These are phyloP conservation scores for Yamadazyma trypodendri DNA, from an alignment of 1,139 yeast genomes.

Conservation along the genomic window DNA sequence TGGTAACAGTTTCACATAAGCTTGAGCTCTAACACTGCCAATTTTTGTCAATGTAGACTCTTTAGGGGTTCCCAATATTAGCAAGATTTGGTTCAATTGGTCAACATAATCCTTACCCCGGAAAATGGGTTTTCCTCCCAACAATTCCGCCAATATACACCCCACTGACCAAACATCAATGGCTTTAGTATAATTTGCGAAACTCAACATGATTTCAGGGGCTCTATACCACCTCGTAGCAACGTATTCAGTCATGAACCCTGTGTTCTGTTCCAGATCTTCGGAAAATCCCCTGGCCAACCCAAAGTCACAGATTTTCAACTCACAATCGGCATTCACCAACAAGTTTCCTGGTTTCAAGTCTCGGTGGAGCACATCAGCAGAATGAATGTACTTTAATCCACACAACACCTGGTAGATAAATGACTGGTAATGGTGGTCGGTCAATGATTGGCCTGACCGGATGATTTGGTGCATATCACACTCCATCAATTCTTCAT, in stretches of 20 bases:
- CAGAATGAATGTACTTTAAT: constrained; percentile 82
- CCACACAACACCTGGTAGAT: constrained; percentile 93
- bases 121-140: constrained; percentile 90
- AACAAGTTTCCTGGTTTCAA: constrained; percentile 90
- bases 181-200: constrained; percentile 91
- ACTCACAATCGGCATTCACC: constrained; percentile 94
- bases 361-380: constrained; percentile 93
- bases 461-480: constrained; percentile 96
- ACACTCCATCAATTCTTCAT: constrained; percentile 96
- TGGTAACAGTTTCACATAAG: constrained; percentile 85
- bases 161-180: constrained; percentile 98
- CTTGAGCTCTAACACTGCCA: constrained; percentile 88
- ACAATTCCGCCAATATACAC: constrained; percentile 87
- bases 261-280: constrained; percentile 83
- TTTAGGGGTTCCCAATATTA: constrained; percentile 86
- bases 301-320: constrained; percentile 96
- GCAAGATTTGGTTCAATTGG: constrained; percentile 84
- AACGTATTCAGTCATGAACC: constrained; percentile 92
- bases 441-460: constrained; percentile 91
- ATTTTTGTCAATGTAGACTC: constrained; percentile 80
- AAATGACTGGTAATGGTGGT: constrained; percentile 91
- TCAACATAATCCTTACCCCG: constrained; percentile 96
- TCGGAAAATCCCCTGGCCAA: constrained; percentile 92
- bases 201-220: constrained; percentile 93
- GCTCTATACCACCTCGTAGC: constrained; percentile 99